A percentile compares a stretch with the other conserved stretches of the same genome.
Evolutionary conservation across 441 rosid species (phyloP).

Genomic region (Brassica balearica): DNA sequence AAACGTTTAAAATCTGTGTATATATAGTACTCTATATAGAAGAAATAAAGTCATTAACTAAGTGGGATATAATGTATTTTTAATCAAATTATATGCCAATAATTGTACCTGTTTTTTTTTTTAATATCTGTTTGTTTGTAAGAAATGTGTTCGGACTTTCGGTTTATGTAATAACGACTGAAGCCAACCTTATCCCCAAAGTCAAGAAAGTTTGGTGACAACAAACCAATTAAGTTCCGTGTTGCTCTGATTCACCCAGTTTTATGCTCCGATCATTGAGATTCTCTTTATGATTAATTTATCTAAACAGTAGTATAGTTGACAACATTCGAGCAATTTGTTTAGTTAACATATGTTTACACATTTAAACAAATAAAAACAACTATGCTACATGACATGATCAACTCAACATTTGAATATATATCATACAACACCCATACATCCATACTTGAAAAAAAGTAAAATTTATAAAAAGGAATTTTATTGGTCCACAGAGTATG

Average conservation of each 20-base stretch:
- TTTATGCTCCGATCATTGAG: not conserved
- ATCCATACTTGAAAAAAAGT: not conserved
- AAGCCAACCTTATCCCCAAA: slow-evolving; percentile 27
- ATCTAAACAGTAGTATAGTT: not conserved
- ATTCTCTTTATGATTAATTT: not conserved
- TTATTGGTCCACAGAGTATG: not conserved
- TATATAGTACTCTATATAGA: not conserved
- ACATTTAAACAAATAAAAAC: too few relatives aligned
- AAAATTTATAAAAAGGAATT: not conserved
- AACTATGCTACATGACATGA: too few relatives aligned
- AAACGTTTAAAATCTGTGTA: slow-evolving; percentile 16
- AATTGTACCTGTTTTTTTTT: not conserved
- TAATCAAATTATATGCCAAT: slow-evolving; percentile 16
- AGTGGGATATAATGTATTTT: slow-evolving; percentile 17
- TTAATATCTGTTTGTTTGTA: not conserved
- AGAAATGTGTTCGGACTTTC: slow-evolving; percentile 23
- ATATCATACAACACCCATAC: not conserved
- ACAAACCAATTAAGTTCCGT: not conserved
- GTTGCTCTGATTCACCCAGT: slow-evolving; percentile 2
- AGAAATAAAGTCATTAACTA: not conserved
- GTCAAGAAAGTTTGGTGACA: slow-evolving; percentile 24
- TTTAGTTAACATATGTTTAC: too few relatives aligned
- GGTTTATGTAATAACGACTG: slow-evolving; percentile 27
- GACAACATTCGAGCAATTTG: too few relatives aligned
- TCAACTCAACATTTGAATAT: not conserved